Conservation (phyloP, 495 filamentous ascomycete species). For the Xylaria nigripes region DNA sequence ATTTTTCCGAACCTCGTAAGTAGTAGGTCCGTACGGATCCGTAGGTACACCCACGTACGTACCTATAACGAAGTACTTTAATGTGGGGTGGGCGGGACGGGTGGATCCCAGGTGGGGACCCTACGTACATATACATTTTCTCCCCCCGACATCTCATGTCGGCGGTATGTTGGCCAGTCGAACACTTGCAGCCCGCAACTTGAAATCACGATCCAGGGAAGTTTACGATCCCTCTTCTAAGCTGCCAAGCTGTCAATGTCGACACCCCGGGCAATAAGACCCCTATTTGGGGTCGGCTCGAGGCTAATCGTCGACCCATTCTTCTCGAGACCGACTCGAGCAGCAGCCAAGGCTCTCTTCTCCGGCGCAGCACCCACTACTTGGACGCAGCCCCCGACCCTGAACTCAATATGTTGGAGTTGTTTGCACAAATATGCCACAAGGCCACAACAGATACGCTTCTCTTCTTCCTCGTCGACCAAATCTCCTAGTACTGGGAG, state of each 20-base stretch:
- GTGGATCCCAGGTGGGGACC: too few relatives aligned
- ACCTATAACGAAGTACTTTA: too few relatives aligned
- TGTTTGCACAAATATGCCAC: conserved; percentile 12
- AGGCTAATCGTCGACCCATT: conserved; percentile 25
- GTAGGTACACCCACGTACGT: too few relatives aligned
- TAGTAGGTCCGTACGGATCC: background rate
- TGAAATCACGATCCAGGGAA: background rate
- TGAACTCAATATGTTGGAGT: conserved; percentile 15
- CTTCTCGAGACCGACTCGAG: conserved; percentile 12
- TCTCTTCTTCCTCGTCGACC: conserved; percentile 17
- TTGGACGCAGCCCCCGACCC: background rate
- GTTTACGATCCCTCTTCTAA: background rate
- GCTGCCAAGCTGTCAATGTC: conserved; percentile 16
- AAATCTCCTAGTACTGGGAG: conserved; percentile 12
- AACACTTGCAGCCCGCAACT: background rate
- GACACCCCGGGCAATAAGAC: conserved; percentile 22
- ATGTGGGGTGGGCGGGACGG: too few relatives aligned
- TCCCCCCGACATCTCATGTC: background rate
- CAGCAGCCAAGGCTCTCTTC: conserved; percentile 14
- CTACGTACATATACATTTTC: background rate
- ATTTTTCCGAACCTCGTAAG: background rate
- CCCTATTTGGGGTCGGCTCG: conserved; percentile 23
- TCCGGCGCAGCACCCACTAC: conserved; percentile 3
- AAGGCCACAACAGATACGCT: conserved; percentile 12
- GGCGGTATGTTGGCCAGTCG: background rate